Base-by-base conservation (phyloP, 1,284 basidiomycete species). In the Taiwanofungus camphoratus region DNA sequence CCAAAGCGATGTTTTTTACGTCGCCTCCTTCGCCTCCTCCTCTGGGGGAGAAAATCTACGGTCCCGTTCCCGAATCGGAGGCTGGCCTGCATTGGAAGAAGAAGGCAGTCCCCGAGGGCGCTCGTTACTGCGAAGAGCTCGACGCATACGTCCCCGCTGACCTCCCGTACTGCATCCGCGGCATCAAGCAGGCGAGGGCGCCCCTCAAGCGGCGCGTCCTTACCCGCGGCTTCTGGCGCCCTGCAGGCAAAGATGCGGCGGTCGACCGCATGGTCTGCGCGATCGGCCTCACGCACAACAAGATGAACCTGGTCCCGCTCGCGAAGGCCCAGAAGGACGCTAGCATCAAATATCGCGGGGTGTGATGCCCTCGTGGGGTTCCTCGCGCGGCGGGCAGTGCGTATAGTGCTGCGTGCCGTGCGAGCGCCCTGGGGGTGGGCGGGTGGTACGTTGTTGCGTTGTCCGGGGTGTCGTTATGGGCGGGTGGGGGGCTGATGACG, bases 81-180 rank as follows among this genome's bases (percentile, higher is more conserved):
- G 18, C 19, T 11, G 42, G 34, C 26, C 3, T 32, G 19, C 2
- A 20, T 27, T 38, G 26, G 24, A 7, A 31, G 16, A 12, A n/a
- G 13, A 22, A 21, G 19, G 30, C 20, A 8, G 31, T 33, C 19
- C 48, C 48, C 19, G 23, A 35, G 6, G 44, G 44, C 24, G 41
- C 44, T 11, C 44, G 48, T 13, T 50, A 50, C 44, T 50, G 48
- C 41, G 41, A 46, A 32, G 45, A 46, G 41, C 37, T 50, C 29
- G 37, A 50, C 38, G 48, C 36, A 5, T 46, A 19, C 37, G 48
- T 50, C 13, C 48, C 48, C 23, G 35, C 5, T 8, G 18, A 43
- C 33, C 36, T 42, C n/a, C 30, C 39, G 3, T 50, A 50, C 48
- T 8, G 27, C n/a, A 46, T 50, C 44, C 48, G 48, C n/a, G 48